Evolutionary conservation across 331 rosid genomes (phyloP), one percentile per base, ranked within the genome.

Genomic region (Dryas integrifolia): DNA sequence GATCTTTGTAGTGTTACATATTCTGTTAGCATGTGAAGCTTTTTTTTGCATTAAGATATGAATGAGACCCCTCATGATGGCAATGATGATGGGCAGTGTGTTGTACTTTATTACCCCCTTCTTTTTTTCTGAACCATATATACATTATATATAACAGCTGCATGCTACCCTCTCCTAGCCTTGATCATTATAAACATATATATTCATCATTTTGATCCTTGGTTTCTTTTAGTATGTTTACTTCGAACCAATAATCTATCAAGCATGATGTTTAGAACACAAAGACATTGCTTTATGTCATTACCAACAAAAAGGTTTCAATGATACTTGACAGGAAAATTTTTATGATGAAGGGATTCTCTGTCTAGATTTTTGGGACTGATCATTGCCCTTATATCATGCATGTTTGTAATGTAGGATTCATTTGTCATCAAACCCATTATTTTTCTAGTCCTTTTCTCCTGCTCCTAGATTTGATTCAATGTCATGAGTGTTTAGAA

Each of bases 231-330:
- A 82, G 83, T 65, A 77, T 78, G 72, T 82, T 86, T 77, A 84
- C 77, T 76, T 77, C 77, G 85, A 86, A 70, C 76, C 79, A 65
- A 65, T 80, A 73, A 69, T 72, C 85, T 70, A 81, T 84, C 77
- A 55, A 24, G 67, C 55, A 67, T 84, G 68, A 72, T 78, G 82
- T 79, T 73, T 69, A 83, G 66, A 84, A 83, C 81, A 67, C 85
- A 85, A 80, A 81, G 84, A 78, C 72, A 82, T 64, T 66, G 76
- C 93, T 86, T 88, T 90, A 80, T 81, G 88, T 90, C 92, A 78
- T 84, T 86, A 84, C 91, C 92, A 76, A 76, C 58, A 52, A 82
- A 88, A 87, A 85, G 82, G 85, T 82, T 83, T 73, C 83, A 86
- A 73, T 84, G 85, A 83, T 85, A 52, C 65, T 39, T 44, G 66